Evolutionary conservation across 768 basidiomycete species (phyloP).

Genomic region (Tephrocybe sp.): DNA sequence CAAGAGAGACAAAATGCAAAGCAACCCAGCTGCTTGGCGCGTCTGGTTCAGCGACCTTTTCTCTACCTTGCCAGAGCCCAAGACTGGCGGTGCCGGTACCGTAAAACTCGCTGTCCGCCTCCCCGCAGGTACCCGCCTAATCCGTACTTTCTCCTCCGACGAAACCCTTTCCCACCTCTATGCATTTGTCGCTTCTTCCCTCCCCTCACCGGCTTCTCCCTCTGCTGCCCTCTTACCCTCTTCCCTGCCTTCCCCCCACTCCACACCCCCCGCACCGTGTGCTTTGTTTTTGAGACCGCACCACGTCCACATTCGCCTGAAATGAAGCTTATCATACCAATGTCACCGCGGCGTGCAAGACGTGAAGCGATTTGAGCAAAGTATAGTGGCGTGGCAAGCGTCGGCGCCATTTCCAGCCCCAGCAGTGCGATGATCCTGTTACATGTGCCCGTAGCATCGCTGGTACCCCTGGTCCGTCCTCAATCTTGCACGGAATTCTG

Average conservation of each 20-base stretch:
- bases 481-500: slow-evolving; percentile 38
- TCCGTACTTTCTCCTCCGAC: slow-evolving; percentile 49
- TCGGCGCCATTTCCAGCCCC: slow-evolving; percentile 54
- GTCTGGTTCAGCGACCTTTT: slow-evolving; percentile 19
- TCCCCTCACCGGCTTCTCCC: slow-evolving; percentile 40
- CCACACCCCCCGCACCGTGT: slow-evolving; percentile 29
- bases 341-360: slow-evolving; percentile 60
- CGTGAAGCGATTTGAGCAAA: slow-evolving; percentile 81
- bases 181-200: slow-evolving; percentile 65
- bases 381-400: slow-evolving; percentile 51
- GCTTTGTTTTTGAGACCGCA: too few species aligned
- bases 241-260: slow-evolving; percentile 31
- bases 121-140: slow-evolving; percentile 53
- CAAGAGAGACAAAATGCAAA: slow-evolving; percentile 34
- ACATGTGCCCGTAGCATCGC: slow-evolving; percentile 51
- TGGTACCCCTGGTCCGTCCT: slow-evolving; percentile 27
- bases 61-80: slow-evolving; percentile 12
- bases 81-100: slow-evolving; percentile 19
- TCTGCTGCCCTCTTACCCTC: slow-evolving; percentile 28
- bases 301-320: slow-evolving; percentile 28
- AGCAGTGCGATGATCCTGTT: slow-evolving; percentile 71
- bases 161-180: slow-evolving; percentile 66
- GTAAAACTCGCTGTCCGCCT: slow-evolving; percentile 42
- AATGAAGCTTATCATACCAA: slow-evolving; percentile 55
- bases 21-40: slow-evolving; percentile 20